Conservation (phyloP, 2,329 filamentous ascomycete species). For the Colletotrichum chlorophyti region DNA sequence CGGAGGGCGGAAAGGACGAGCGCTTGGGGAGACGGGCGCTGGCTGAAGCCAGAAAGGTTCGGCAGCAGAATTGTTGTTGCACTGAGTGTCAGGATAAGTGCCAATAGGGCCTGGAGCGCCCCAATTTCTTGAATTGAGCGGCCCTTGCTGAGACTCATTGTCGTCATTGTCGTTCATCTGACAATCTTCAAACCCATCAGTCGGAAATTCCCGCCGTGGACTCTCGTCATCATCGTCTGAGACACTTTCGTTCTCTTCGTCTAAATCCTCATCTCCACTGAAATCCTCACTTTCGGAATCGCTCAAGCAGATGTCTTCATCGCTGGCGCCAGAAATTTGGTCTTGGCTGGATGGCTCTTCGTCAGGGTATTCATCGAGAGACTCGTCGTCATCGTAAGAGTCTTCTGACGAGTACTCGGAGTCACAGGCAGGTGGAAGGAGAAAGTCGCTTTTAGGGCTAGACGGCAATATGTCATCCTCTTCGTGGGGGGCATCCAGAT, state of each 20-base stretch:
- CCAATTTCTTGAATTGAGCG: neutral
- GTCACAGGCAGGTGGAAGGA: neutral
- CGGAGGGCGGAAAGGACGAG: neutral
- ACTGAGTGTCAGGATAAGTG: no score
- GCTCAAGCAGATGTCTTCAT: slow-evolving; percentile 18
- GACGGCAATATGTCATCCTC: neutral
- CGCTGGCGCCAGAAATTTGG: neutral
- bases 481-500: slow-evolving; percentile 12
- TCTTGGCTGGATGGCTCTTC: neutral
- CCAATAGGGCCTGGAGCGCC: neutral
- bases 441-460: neutral
- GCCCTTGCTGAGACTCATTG: neutral
- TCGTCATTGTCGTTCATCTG: neutral
- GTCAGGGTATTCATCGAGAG: slow-evolving; percentile 2
- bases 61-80: no score
- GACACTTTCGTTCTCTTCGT: slow-evolving; percentile 23
- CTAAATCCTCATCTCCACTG: slow-evolving; percentile 33
- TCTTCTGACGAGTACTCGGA: slow-evolving; percentile 2
- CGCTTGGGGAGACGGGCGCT: no score
- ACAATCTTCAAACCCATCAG: neutral
- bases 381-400: neutral
- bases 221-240: neutral
- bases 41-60: neutral
- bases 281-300: slow-evolving; percentile 38
- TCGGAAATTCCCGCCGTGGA: neutral